These are phyloP conservation scores for Byssochlamys sp. DNA, from an alignment of 2,329 filamentous ascomycete species.

Conservation along the genomic window DNA sequence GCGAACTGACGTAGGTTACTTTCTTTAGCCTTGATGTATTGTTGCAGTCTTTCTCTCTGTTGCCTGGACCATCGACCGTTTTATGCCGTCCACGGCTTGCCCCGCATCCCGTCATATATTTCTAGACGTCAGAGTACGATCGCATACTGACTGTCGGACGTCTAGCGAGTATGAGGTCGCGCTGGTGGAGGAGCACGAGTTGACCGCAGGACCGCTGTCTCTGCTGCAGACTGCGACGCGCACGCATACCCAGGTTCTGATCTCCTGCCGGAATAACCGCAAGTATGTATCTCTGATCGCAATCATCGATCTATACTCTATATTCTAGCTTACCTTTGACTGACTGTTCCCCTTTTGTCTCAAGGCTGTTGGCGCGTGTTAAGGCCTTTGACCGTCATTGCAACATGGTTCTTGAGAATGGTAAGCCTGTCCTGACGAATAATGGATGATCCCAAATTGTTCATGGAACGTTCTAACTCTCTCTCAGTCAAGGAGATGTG, in stretches of 20 bases:
- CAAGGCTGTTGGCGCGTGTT: conserved; percentile 71
- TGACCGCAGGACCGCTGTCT: conserved; percentile 71
- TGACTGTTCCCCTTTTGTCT: neutral
- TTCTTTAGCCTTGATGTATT: neutral
- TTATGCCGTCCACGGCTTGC: neutral
- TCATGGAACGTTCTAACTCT: neutral
- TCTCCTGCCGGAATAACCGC: conserved; percentile 95
- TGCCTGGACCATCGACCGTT: neutral
- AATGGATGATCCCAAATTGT: neutral
- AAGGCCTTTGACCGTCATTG: conserved; percentile 98
- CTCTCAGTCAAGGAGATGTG: conserved; percentile 95
- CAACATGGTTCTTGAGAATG: conserved; percentile 95
- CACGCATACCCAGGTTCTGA: conserved; percentile 88
- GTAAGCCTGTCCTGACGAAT: neutral
- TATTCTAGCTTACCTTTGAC: neutral
- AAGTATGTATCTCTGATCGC: conserved; percentile 42
- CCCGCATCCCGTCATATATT: conserved; percentile 12
- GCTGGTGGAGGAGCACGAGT: conserved; percentile 69
- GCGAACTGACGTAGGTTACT: conserved; percentile 70
- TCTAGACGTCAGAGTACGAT: neutral
- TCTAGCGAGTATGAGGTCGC: conserved; percentile 80
- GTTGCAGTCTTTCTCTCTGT: neutral
- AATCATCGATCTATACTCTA: neutral
- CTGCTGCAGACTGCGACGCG: conserved; percentile 95
- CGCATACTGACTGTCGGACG: neutral